phyloP scores from a whole-genome alignment of 192 early-diverging fungal species.

The Coemansia sp. region DNA sequence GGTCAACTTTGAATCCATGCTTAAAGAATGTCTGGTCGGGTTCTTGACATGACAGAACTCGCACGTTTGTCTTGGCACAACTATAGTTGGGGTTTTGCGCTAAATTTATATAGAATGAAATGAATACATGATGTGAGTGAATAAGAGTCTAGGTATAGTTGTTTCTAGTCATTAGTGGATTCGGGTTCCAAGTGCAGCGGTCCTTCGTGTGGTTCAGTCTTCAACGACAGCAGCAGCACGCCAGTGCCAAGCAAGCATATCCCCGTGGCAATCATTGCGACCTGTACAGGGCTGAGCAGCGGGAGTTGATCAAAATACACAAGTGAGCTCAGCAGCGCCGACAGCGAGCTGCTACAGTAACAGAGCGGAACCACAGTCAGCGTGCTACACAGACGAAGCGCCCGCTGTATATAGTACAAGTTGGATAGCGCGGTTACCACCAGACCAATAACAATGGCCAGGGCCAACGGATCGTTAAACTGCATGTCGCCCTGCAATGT shows the following conservation, averaged over 20 bases:
- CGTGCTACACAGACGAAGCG: conserved; percentile 71
- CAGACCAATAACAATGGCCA: conserved; percentile 64
- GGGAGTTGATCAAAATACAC: conserved; percentile 77
- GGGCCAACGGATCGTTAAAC: conserved; percentile 66
- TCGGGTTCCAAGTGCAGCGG: conserved; percentile 29
- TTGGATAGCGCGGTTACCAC: conserved; percentile 52
- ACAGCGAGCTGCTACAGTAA: conserved; percentile 73
- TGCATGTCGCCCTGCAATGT: conserved; percentile 64
- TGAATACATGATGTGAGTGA: neutral
- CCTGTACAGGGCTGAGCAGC: conserved; percentile 59
- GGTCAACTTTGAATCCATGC: conserved; percentile 90
- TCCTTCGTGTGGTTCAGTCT: conserved; percentile 35
- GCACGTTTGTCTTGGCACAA: neutral
- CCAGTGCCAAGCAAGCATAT: conserved; percentile 64
- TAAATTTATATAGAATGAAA: neutral
- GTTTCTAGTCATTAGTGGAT: conserved; percentile 5
- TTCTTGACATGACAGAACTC: conserved; percentile 2
- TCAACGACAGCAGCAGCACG: conserved; percentile 65
- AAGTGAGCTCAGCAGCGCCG: conserved; percentile 73
- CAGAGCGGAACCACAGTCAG: conserved; percentile 72
- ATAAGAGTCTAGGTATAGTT: neutral
- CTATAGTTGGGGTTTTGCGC: no score
- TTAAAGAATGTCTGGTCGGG: conserved; percentile 81
- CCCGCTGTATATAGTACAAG: conserved; percentile 76
- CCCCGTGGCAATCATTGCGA: conserved; percentile 66